A percentile compares a stretch with the other conserved stretches of the same genome.
These are phyloP conservation scores for Sicyos edulis DNA, from an alignment of 306 rosid genomes.

Conservation along the genomic window DNA sequence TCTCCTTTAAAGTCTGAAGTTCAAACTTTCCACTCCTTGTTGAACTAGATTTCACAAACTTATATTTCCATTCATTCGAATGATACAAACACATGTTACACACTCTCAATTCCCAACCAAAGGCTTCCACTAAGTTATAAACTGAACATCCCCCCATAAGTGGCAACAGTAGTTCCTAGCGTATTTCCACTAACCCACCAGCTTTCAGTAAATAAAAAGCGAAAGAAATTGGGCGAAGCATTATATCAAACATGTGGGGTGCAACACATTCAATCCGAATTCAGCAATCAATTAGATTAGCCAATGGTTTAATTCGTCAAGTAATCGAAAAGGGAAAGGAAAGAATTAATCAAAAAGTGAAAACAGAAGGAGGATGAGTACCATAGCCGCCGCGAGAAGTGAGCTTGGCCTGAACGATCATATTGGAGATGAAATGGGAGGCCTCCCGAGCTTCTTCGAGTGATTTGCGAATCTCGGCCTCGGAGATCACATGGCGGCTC, in stretches of 20 bases:
- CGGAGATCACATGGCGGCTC: slow-evolving; percentile 48
- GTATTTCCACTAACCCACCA: not conserved
- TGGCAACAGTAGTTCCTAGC: not conserved
- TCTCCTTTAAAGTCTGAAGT: not conserved
- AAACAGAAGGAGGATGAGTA: slow-evolving; percentile 10
- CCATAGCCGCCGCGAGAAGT: slow-evolving; percentile 63
- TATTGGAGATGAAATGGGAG: slow-evolving; percentile 63
- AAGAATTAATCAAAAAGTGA: not conserved
- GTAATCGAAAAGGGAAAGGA: not conserved
- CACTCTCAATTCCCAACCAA: not conserved
- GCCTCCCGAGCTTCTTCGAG: slow-evolving; percentile 77
- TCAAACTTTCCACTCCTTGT: not conserved
- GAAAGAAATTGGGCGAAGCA: not conserved
- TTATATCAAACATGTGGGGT: not conserved
- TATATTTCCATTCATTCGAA: not conserved
- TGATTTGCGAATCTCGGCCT: slow-evolving; percentile 60
- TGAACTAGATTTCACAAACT: not conserved
- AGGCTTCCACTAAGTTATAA: not conserved
- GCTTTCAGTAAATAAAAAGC: not conserved
- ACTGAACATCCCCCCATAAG: not conserved
- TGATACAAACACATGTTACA: not conserved
- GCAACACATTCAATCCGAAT: not conserved
- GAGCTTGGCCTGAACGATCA: slow-evolving; percentile 84
- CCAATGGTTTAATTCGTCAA: not conserved
- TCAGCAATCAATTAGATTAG: not conserved